Evolutionary conservation across 2,329 filamentous ascomycete species (phyloP), one percentile per base, ranked within the genome.

Genomic region (Aspergillus awamori): DNA sequence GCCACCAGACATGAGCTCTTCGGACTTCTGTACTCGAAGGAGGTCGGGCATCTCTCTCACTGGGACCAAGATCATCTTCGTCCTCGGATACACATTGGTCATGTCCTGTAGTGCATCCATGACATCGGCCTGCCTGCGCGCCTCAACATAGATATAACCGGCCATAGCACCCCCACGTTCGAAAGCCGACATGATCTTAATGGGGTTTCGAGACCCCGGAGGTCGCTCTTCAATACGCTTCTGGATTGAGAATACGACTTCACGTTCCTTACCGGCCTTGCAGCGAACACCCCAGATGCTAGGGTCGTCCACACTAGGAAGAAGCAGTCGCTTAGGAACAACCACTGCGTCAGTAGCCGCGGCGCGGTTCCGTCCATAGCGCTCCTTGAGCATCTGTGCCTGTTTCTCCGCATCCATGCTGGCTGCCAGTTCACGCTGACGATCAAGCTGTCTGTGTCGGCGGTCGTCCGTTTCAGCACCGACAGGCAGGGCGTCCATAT

Each of bases 21-120:
- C 91, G 2, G 90, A 94, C 80, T 97, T 97, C 63, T 87, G 89
- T 28, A 96, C 92, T 55, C 93, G 88, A 17, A 99, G 83, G n/a
- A 99, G 85, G 77, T 98, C 95, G 1, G 95, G 94, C 89, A 97
- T 97, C 77, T 99, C 95, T 76, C 96, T 96, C 71, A 98, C 93
- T 53, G 95, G 92, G 45, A 99, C 92, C 55, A 98, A 82, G 48
- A 93, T 86, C 80, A 95, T 89, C 77, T 93, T 95, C 28, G 87
- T 90, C 59, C 92, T 88, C 57, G 94, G 91, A 75, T 97, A 99
- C 39, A 96, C 90, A 72, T 97, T 93, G 63, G 92, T 86, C 71
- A 99, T 86, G 45, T 89, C 91, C 63, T 97, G 91, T 45, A 97
- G 82, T 7, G 92, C 91, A 56, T 88, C 84, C 71, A 93, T 82